Conservation (phyloP, 2,329 filamentous ascomycete genomes). For the Trichophyton equinum region DNA sequence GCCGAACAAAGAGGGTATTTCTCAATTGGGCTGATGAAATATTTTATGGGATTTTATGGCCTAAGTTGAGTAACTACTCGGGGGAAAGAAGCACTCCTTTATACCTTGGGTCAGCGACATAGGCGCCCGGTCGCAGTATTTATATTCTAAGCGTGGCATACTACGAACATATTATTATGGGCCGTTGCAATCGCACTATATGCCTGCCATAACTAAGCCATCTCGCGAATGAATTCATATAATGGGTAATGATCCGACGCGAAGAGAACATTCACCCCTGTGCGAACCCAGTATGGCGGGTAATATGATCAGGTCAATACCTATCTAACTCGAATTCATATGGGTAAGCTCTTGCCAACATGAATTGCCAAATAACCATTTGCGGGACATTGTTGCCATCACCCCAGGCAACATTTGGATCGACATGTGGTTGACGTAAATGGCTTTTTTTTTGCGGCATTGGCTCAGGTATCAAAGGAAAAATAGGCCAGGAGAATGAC, state of each 20-base stretch:
- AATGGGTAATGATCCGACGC: too few species aligned
- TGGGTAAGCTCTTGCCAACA: neutral
- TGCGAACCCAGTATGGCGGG: too few species aligned
- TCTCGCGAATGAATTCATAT: too few species aligned
- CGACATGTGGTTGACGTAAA: neutral
- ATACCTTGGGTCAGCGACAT: neutral
- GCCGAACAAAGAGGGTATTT: neutral
- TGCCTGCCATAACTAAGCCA: too few species aligned
- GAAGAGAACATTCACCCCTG: too few species aligned
- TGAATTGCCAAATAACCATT: neutral
- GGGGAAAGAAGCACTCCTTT: neutral
- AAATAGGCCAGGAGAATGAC: too few species aligned
- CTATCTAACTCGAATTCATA: too few species aligned
- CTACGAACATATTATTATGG: too few species aligned
- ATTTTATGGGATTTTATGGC: neutral
- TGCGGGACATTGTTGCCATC: neutral
- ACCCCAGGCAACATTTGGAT: neutral
- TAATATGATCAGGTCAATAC: too few species aligned
- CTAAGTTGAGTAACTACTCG: neutral
- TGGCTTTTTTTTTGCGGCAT: neutral
- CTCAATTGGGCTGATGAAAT: neutral
- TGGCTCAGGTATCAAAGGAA: neutral
- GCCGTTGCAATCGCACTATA: too few species aligned
- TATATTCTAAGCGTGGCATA: too few species aligned
- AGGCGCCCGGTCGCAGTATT: neutral